Conservation (phyloP, 192 early-diverging fungal genomes). For the Coemansia sp. region DNA sequence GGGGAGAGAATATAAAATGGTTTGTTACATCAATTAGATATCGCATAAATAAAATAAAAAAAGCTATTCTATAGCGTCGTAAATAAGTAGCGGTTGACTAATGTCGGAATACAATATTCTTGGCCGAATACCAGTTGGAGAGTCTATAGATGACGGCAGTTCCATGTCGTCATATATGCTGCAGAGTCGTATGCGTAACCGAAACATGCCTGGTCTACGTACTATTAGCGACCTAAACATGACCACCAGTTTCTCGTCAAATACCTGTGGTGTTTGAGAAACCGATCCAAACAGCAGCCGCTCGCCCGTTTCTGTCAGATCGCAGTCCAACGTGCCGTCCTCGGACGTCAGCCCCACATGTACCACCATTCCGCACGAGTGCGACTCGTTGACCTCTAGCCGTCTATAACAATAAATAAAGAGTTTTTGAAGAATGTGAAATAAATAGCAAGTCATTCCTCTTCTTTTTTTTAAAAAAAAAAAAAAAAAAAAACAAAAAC, state of each 20-base stretch:
- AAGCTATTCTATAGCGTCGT: too few species aligned
- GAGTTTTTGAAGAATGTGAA: neutral
- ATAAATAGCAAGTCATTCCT: neutral
- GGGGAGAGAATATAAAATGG: too few species aligned
- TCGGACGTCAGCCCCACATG: constrained; percentile 16
- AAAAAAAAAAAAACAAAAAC: neutral
- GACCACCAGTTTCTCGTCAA: constrained; percentile 12
- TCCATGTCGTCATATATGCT: constrained; percentile 9
- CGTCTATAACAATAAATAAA: constrained; percentile 16
- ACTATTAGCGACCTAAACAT: constrained; percentile 10
- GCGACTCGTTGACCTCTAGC: constrained; percentile 11
- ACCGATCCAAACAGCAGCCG: constrained; percentile 13
- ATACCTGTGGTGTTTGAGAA: constrained; percentile 4
- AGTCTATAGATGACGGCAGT: neutral
- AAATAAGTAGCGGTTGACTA: neutral
- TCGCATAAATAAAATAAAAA: too few species aligned
- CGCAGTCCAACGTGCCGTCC: constrained; percentile 30
- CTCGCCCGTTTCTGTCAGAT: constrained; percentile 9
- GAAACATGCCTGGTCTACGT: constrained; percentile 13
- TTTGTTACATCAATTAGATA: too few species aligned
- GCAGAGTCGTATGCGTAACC: constrained; percentile 22
- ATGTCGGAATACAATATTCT: neutral
- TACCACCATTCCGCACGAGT: constrained; percentile 17
- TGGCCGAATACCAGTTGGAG: neutral
- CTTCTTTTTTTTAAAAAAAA: neutral